A percentile compares a stretch with the other conserved stretches of the same genome.
Evolutionary conservation across 768 basidiomycete genomes (phyloP).

Genomic region (Amanita inopinata): DNA sequence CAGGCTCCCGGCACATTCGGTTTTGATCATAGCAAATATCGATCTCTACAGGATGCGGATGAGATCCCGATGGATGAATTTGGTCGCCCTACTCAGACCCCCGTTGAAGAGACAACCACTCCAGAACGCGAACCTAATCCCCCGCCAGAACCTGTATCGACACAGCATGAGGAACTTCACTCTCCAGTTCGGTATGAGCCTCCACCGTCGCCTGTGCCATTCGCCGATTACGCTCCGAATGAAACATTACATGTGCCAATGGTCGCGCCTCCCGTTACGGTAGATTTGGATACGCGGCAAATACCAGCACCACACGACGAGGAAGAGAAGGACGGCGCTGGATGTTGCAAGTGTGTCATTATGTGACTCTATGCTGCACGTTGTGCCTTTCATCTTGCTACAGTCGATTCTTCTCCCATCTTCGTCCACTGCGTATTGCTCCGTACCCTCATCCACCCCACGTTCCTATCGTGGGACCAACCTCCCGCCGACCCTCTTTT

Average conservation of each 20-base stretch:
- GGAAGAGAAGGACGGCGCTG: slow-evolving; percentile 41
- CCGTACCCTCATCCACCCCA: neutral
- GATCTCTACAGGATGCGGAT: slow-evolving; percentile 35
- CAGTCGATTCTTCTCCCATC: neutral
- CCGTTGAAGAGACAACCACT: slow-evolving; percentile 15
- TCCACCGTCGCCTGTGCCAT: slow-evolving; percentile 50
- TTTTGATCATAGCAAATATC: slow-evolving; percentile 65
- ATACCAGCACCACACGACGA: slow-evolving; percentile 13
- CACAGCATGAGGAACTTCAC: slow-evolving; percentile 18
- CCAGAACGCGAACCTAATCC: slow-evolving; percentile 16
- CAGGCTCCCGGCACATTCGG: slow-evolving; percentile 82
- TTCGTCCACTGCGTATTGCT: slow-evolving; percentile 1
- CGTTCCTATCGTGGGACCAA: too few species aligned
- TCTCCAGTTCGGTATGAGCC: slow-evolving; percentile 25
- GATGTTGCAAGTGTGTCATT: slow-evolving; percentile 78
- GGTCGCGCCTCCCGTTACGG: neutral
- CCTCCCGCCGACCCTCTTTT: slow-evolving; percentile 1
- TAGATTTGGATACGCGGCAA: neutral
- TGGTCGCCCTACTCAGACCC: slow-evolving; percentile 28
- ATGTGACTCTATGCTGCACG: slow-evolving; percentile 49
- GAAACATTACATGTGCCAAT: slow-evolving; percentile 12
- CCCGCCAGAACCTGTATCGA: slow-evolving; percentile 12
- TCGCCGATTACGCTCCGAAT: slow-evolving; percentile 45
- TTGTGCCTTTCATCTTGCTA: neutral
- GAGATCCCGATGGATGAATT: slow-evolving; percentile 60